Evolutionary conservation across 1,284 basidiomycete genomes (phyloP).

Genomic region (Cryptococcus sp.): DNA sequence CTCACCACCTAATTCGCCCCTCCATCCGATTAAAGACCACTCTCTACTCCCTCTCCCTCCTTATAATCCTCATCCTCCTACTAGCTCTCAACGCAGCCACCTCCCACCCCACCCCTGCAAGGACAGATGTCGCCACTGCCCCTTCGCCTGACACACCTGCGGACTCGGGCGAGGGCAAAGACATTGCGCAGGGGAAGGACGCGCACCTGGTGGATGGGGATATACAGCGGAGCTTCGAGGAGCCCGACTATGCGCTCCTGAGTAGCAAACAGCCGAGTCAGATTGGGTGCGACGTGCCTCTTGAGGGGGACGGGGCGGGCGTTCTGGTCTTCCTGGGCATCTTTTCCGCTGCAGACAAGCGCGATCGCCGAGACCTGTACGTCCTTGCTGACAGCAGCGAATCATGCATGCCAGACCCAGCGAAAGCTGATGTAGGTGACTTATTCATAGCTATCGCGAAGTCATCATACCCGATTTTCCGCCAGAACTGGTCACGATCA

Average conservation of each 20-base stretch:
- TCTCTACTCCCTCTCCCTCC: slow-evolving; percentile 28
- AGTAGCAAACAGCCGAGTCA: slow-evolving; percentile 42
- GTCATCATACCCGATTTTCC: slow-evolving; percentile 47
- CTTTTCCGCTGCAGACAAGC: slow-evolving; percentile 41
- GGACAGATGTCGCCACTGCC: slow-evolving; percentile 15
- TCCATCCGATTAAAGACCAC: slow-evolving; percentile 37
- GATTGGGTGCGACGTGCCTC: slow-evolving; percentile 48
- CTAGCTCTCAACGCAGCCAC: slow-evolving; percentile 34
- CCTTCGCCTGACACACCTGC: slow-evolving; percentile 25
- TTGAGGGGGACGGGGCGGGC: slow-evolving; percentile 33
- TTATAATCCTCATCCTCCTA: slow-evolving; percentile 30
- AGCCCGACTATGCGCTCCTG: slow-evolving; percentile 48
- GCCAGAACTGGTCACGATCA: slow-evolving; percentile 41
- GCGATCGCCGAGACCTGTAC: slow-evolving; percentile 42
- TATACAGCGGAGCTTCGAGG: slow-evolving; percentile 45
- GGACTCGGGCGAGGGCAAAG: slow-evolving; percentile 33
- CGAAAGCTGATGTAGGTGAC: not conserved
- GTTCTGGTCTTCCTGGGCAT: slow-evolving; percentile 48
- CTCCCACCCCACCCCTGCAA: not conserved
- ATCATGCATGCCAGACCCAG: not conserved
- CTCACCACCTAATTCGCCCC: slow-evolving; percentile 26
- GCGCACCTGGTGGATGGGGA: slow-evolving; percentile 35
- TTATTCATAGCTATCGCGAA: slow-evolving; percentile 33
- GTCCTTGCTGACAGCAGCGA: slow-evolving; percentile 10
- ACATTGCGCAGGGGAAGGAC: slow-evolving; percentile 35